Conservation (phyloP, 345 rosid species). For the Iberis pinnata region DNA sequence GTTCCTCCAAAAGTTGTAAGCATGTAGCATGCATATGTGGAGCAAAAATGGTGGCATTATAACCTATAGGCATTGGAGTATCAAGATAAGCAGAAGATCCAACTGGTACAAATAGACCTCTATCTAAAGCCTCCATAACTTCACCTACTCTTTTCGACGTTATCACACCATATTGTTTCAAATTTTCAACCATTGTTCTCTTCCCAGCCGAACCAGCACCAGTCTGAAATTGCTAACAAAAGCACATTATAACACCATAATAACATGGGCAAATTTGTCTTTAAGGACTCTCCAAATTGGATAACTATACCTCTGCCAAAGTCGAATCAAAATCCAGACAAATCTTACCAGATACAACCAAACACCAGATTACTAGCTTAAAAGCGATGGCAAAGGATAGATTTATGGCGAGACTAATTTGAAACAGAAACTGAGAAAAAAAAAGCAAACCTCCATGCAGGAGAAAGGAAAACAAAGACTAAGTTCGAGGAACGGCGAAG, state of each 20-base stretch:
- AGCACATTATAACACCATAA: neutral
- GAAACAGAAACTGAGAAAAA: neutral
- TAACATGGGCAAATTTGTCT: neutral
- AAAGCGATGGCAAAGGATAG: no score
- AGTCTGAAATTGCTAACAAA: constrained; percentile 39
- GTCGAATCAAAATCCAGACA: neutral
- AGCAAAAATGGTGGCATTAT: constrained; percentile 94
- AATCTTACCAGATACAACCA: neutral
- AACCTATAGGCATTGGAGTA: constrained; percentile 81
- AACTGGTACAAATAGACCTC: constrained; percentile 73
- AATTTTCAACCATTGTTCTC: constrained; percentile 60
- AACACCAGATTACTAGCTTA: constrained; percentile 10
- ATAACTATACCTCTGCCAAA: no score
- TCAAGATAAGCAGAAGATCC: constrained; percentile 70
- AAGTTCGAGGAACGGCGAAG: constrained; percentile 21
- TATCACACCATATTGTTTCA: constrained; percentile 58
- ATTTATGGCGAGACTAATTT: constrained; percentile 4
- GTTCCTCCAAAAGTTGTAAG: constrained; percentile 81
- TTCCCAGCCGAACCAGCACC: constrained; percentile 47
- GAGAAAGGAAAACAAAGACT: constrained; percentile 29
- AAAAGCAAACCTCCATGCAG: constrained; percentile 58
- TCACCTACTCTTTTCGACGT: constrained; percentile 58
- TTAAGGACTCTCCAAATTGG: no score
- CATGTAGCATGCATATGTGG: constrained; percentile 99
- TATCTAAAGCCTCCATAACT: constrained; percentile 80